Evolutionary conservation across 225 moss, liverwort and hornwort genomes (phyloP), one percentile per base, ranked within the genome.

Genomic region (Pseudisothecium myosuroides): DNA sequence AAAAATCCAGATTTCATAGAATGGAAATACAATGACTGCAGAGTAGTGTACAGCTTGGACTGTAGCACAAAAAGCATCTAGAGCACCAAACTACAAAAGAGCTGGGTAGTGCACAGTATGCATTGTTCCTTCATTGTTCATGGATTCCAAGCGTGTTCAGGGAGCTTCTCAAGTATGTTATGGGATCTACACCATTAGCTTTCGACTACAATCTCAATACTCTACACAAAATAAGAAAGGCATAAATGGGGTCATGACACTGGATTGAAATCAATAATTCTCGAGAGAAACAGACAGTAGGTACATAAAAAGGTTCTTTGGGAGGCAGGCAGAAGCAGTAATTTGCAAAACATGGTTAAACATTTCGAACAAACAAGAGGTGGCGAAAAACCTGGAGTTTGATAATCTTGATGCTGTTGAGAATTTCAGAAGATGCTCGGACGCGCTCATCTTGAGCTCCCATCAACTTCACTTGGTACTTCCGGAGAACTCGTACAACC

Each of bases 401-500:
- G 50, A 95, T 91, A 3, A 95, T 94, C 81, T 95, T 94, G 65
- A 95, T 95, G 86, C 91, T 94, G 62, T 88, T 91, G 10, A 95
- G 86, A 31, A 92, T 92, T 88, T 95, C 95, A 54, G 86, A 82
- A n/a, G 94, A 92, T 13, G 95, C 93, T 56, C 93, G 90, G 67
- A 94, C 85, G 54, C 94, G 91, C 74, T 90, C 89, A 81, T 94
- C 93, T 80, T 92, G 94, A 36, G 95, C 92, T 32, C 75, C n/a
- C 94, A 91, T 95, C 56, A 94, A 59, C 65, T 89, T 88, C 71
- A 90, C 88, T 85, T 93, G 92, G 32, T 87, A 91, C 26, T 77
- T 82, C 80, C 91, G 91, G 36, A 91, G 82, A 54, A 83, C 88
- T 68, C 93, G 90, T 50, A 75, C 94, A 54, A 95, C 56, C 22